These are phyloP conservation scores for Apiospora phragmitis DNA, from an alignment of 2,329 filamentous ascomycete species.

Conservation along the genomic window DNA sequence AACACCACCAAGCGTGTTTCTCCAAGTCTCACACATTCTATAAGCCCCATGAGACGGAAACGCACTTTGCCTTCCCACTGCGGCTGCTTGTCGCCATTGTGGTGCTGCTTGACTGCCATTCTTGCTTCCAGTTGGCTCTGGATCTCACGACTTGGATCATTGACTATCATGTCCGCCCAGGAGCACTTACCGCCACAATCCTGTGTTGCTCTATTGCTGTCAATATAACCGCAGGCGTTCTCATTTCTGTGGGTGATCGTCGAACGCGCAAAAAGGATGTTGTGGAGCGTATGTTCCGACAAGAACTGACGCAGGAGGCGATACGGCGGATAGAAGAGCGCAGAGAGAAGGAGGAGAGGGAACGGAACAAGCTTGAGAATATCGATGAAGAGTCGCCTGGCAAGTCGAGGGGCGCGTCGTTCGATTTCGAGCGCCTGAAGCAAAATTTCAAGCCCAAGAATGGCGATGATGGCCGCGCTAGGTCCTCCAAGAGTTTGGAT, in stretches of 20 bases:
- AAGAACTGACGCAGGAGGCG: conserved; percentile 68
- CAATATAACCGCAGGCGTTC: conserved; percentile 74
- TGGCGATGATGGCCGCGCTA: conserved; percentile 6
- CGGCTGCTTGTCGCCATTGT: conserved; percentile 74
- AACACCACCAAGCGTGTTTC: conserved; percentile 79
- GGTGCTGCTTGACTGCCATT: conserved; percentile 78
- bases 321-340: conserved; percentile 13
- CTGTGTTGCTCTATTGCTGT: conserved; percentile 76
- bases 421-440: neutral
- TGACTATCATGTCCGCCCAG: conserved; percentile 65
- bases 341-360: conserved; percentile 15
- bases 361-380: conserved; percentile 9
- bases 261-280: conserved; percentile 85
- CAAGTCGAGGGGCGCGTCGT: neutral
- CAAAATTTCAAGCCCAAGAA: conserved; percentile 7
- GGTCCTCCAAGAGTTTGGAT: neutral
- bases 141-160: conserved; percentile 80
- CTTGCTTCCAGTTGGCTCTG: conserved; percentile 75
- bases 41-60: conserved; percentile 83
- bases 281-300: conserved; percentile 72
- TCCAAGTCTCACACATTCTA: conserved; percentile 85
- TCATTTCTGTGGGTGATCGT: conserved; percentile 76
- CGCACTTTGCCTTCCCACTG: conserved; percentile 77
- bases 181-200: conserved; percentile 77
- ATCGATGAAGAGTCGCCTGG: conserved; percentile 7